Base-by-base conservation (phyloP, 257 asterid species). In the Plantago ovata region DNA sequence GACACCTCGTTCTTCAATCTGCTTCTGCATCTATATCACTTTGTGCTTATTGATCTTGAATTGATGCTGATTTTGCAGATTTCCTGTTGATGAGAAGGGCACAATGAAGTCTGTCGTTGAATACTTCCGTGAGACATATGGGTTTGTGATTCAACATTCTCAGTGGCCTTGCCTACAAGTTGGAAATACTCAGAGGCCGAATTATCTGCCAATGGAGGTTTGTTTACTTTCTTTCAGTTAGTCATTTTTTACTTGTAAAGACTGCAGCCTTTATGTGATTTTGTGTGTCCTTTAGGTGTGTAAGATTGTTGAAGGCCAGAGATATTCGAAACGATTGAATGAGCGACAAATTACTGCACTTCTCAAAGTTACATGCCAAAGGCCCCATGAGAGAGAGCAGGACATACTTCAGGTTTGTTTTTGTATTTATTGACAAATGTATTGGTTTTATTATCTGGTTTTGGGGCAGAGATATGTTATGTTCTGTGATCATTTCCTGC, bases 201-300 rank as follows among this genome's bases (percentile, higher is more conserved):
- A 92, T 72, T 92, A 83, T 64, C 62, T 92, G 63, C 98, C 99
- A 0, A 86, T 93, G 97, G 99, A 93, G 95, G 98, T 92, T 46
- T 46, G 69, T 63, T 19, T 19, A 58, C 33, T 52, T 53, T 3
- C 16, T 43, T 47, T 15, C 38, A 58, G 15, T 10, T 38, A 41
- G 8, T 38, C 47, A 49, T 0, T 41, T 61, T 48, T 24, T 9
- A 22, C 40, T 3, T 9, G 22, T 11, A 13, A 10, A 32, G 54
- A 33, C 18, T 16, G 62, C 3, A 13, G 19, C 44, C 23, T 7
- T 56, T 62, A 3, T 49, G 6, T 12, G 3, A 5, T 6, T 23
- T 21, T 32, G 63, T 32, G 16, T 41, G 36, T 68, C 18, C 18
- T 69, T 20, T 55, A 92, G 98, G 99, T 93, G 21, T 89, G 97